phyloP scores from a whole-genome alignment of 169 alveolate genomes.

The Plasmodium coatneyi region DNA sequence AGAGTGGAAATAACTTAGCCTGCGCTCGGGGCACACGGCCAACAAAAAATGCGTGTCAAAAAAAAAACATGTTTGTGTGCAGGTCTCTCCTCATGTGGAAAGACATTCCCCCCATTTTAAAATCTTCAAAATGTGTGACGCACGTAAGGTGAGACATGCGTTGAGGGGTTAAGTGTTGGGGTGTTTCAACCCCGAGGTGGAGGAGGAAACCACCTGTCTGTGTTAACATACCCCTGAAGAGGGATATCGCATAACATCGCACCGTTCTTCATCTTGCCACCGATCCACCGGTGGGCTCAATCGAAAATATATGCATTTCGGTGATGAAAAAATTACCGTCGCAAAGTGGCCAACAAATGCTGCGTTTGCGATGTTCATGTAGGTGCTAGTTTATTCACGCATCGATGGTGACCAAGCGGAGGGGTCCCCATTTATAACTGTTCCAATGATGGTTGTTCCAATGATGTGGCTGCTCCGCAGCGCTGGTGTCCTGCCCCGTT shows the following conservation, averaged over 20 bases:
- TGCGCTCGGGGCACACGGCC: background rate
- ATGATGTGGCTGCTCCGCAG: too few species aligned
- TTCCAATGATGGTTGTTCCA: background rate
- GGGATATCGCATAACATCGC: background rate
- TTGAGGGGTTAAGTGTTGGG: background rate
- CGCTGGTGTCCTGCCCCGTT: background rate
- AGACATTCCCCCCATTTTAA: background rate
- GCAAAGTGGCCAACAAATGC: background rate
- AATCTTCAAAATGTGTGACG: background rate
- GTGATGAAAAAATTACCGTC: background rate
- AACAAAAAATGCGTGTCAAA: background rate
- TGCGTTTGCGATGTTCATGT: background rate
- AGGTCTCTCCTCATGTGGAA: background rate
- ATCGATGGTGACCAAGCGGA: too few species aligned
- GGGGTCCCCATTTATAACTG: too few species aligned
- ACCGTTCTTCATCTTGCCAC: background rate
- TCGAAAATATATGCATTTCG: background rate
- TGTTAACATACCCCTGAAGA: background rate
- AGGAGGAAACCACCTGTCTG: background rate
- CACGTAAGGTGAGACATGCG: background rate
- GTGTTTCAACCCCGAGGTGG: too few species aligned
- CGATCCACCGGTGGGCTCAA: background rate
- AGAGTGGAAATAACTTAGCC: background rate
- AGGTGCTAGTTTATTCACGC: background rate
- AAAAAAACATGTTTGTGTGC: background rate